These are phyloP conservation scores for Rhexocercosporidium sp. DNA, from an alignment of 2,329 filamentous ascomycete genomes.

Conservation along the genomic window DNA sequence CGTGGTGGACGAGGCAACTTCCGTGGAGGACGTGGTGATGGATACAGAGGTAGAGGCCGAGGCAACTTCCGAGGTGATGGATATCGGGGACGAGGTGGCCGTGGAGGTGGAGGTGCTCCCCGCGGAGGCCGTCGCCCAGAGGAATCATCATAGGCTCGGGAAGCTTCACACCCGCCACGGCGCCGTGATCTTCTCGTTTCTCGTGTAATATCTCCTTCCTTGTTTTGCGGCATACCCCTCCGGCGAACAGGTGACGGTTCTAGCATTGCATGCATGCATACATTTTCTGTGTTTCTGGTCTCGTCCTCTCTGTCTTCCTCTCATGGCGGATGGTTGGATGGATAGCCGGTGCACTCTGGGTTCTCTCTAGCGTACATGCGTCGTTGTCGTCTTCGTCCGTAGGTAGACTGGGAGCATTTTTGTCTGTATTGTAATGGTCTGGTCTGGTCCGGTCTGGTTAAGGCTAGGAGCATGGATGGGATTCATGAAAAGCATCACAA, in stretches of 20 bases:
- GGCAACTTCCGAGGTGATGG: constrained; percentile 46
- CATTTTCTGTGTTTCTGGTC: neutral
- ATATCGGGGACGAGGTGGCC: constrained; percentile 43
- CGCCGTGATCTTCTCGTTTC: constrained; percentile 20
- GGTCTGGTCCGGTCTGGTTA: constrained; percentile 12
- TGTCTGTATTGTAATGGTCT: constrained; percentile 10
- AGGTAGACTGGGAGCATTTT: constrained; percentile 23
- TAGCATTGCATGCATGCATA: constrained; percentile 30
- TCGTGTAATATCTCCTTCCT: constrained; percentile 37
- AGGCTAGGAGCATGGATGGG: constrained; percentile 5
- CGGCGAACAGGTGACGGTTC: constrained; percentile 29
- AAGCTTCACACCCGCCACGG: constrained; percentile 5
- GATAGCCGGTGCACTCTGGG: constrained; percentile 17
- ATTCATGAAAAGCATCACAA: neutral
- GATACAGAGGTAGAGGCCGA: constrained; percentile 49
- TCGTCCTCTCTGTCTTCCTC: constrained; percentile 3
- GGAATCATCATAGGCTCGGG: constrained; percentile 23
- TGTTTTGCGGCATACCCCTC: constrained; percentile 35
- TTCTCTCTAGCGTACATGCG: constrained; percentile 14
- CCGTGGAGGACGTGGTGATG: constrained; percentile 52
- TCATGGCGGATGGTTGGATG: constrained; percentile 16
- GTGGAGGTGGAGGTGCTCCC: constrained; percentile 32
- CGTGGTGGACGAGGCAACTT: constrained; percentile 54
- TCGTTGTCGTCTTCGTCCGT: constrained; percentile 3
- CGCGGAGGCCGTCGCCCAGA: constrained; percentile 35